Evolutionary conservation across 768 basidiomycete species (phyloP), one percentile per base, ranked within the genome.

Genomic region (Hypholoma fasciculare): DNA sequence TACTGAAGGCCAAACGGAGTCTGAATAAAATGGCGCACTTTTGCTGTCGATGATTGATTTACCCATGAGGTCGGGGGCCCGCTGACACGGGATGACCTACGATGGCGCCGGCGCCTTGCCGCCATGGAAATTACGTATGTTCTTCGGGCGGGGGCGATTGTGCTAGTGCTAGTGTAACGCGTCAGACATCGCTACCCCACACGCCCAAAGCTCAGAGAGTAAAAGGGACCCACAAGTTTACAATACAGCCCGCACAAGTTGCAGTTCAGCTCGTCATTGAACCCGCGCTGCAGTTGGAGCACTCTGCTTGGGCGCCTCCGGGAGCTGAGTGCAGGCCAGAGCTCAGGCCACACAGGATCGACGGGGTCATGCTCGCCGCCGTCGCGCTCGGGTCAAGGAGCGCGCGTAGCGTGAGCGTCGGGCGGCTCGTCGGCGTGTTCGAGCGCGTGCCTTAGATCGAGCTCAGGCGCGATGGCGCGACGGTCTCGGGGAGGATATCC

Each of bases 201-300:
- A 23, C 19, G 23, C 54, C 49, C 49, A 59, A 52, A 57, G 56
- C 48, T 4, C 63, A 57, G 47, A 39, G 58, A 37, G 37, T 60
- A 62, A 61, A 8, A 38, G 49, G 56, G 58, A 53, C 46, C 81
- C 85, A 89, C 92, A 73, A 92, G 69, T 68, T 93, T 94, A 71
- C 90, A 94, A 68, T 94, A 94, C 42, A 94, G 74, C 4, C 92
- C 92, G 61, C 92, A 94, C 0, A 91, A 92, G 63, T 94, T 94
- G 68, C 92, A 94, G 64, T 94, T 94, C 57, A 94, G 71, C 73
- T 94, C 92, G 62, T 94, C 92, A 60, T 93, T 94, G 63, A 94
- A 71, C 0, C 92, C 4, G 92, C 92, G 19, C 92, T 92, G 65
- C 92, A 94, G 71, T 93, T 94, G 5, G 88, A 88, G 67, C 92